These are phyloP conservation scores for Dipsacomyces acuminosporus DNA, from an alignment of 371 early-diverging fungal genomes.

Conservation along the genomic window DNA sequence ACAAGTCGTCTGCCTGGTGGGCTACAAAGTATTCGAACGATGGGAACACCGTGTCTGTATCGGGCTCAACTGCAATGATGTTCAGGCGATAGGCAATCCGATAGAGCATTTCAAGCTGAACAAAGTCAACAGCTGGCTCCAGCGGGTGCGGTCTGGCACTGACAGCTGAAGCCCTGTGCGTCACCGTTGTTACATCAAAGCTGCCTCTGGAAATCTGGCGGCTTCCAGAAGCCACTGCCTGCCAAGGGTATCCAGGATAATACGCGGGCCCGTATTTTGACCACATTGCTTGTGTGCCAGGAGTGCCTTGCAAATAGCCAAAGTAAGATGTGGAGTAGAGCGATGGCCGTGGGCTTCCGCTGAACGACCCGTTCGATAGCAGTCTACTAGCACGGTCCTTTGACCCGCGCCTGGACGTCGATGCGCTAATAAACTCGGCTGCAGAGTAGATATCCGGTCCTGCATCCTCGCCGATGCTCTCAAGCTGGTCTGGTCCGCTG, in stretches of 20 bases:
- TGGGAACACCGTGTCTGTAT: constrained; percentile 16
- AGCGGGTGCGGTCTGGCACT: neutral
- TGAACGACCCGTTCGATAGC: neutral
- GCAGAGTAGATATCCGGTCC: too few species aligned
- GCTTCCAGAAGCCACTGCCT: constrained; percentile 2
- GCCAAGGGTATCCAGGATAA: constrained; percentile 18
- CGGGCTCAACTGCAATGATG: constrained; percentile 34
- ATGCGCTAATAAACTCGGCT: neutral
- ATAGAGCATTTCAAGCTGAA: constrained; percentile 30
- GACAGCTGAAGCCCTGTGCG: neutral
- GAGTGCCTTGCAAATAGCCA: constrained; percentile 10
- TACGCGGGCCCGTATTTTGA: constrained; percentile 32
- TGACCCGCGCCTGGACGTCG: constrained; percentile 1
- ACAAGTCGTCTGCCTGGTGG: constrained; percentile 17
- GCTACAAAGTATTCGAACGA: constrained; percentile 38
- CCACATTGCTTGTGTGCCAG: constrained; percentile 11
- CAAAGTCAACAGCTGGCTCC: constrained; percentile 4
- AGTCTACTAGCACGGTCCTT: constrained; percentile 8
- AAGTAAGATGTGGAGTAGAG: constrained; percentile 24
- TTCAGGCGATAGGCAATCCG: constrained; percentile 31
- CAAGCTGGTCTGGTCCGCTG: constrained; percentile 19
- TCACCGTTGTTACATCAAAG: constrained; percentile 10
- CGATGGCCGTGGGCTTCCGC: constrained; percentile 11
- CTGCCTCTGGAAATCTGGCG: constrained; percentile 29
- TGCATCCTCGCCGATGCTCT: constrained; percentile 37